Percentiles rank a stretch among this genome's conserved stretches.
Conservation (phyloP, 129 eudicot species). For the Tagetes patula region DNA sequence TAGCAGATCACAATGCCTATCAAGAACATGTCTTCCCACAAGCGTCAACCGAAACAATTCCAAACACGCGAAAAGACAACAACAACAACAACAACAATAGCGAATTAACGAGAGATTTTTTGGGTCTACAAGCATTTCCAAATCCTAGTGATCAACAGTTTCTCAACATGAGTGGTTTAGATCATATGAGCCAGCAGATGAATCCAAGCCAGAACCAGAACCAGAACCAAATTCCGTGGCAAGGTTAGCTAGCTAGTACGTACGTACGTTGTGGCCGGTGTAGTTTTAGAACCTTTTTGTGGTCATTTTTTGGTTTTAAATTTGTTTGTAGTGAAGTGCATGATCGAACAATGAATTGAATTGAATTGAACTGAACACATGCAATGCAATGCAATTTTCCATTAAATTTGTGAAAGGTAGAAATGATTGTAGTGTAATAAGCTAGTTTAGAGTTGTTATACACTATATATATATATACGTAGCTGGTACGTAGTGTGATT, state of each 20-base stretch:
- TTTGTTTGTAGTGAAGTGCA: slow-evolving; percentile 25
- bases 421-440: slow-evolving; percentile 23
- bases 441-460: slow-evolving; percentile 28
- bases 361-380: not conserved
- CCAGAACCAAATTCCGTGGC: slow-evolving; percentile 58
- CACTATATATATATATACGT: slow-evolving; percentile 7
- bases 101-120: slow-evolving; percentile 73
- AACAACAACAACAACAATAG: slow-evolving; percentile 36
- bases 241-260: slow-evolving; percentile 36
- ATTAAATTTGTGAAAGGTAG: slow-evolving; percentile 30
- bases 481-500: too few relatives aligned
- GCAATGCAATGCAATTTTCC: slow-evolving; percentile 21
- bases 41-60: not conserved
- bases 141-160: slow-evolving; percentile 41
- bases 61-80: slow-evolving; percentile 29
- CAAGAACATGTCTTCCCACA: slow-evolving; percentile 1
- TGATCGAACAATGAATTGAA: slow-evolving; percentile 15
- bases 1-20: slow-evolving; percentile 1
- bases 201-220: slow-evolving; percentile 27
- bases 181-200: slow-evolving; percentile 43
- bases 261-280: slow-evolving; percentile 10
- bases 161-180: slow-evolving; percentile 47
- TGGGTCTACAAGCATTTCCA: slow-evolving; percentile 64
- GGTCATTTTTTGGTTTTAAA: slow-evolving; percentile 22
- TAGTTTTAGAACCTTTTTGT: slow-evolving; percentile 12